These are phyloP conservation scores for Sporothrix pseudoabietina DNA, from an alignment of 2,329 filamentous ascomycete species.

Conservation along the genomic window DNA sequence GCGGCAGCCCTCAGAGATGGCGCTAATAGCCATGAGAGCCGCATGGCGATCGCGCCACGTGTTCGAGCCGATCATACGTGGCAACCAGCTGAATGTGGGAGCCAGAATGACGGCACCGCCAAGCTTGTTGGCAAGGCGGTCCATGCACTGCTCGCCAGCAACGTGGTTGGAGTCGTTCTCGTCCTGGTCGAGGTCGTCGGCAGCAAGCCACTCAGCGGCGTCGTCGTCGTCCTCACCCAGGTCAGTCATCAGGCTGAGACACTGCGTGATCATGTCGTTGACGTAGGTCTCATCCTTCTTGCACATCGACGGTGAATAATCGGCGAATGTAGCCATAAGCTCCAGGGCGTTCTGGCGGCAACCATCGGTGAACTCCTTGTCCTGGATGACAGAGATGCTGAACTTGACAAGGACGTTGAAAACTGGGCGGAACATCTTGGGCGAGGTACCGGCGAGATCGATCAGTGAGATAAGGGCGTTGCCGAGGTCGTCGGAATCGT, in stretches of 20 bases:
- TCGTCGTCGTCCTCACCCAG: conserved; percentile 93
- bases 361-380: conserved; percentile 89
- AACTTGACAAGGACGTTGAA: conserved; percentile 93
- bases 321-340: conserved; percentile 96
- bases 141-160: conserved; percentile 97
- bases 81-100: conserved; percentile 95
- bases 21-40: conserved; percentile 97
- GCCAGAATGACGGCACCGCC: conserved; percentile 90
- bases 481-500: conserved; percentile 87
- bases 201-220: conserved; percentile 87
- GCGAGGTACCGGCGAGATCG: conserved; percentile 88
- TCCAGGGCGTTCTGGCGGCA: conserved; percentile 94
- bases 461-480: conserved; percentile 89
- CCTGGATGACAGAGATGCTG: conserved; percentile 88
- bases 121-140: conserved; percentile 93
- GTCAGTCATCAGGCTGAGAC: conserved; percentile 96
- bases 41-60: conserved; percentile 95
- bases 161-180: conserved; percentile 98
- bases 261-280: conserved; percentile 97
- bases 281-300: conserved; percentile 92
- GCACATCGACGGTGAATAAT: conserved; percentile 92
- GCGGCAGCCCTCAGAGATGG: conserved; percentile 94
- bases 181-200: conserved; percentile 92
- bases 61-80: conserved; percentile 94
- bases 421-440: conserved; percentile 96